phyloP scores from a whole-genome alignment of 768 basidiomycete genomes.

The Candolleomyces eurysporus region DNA sequence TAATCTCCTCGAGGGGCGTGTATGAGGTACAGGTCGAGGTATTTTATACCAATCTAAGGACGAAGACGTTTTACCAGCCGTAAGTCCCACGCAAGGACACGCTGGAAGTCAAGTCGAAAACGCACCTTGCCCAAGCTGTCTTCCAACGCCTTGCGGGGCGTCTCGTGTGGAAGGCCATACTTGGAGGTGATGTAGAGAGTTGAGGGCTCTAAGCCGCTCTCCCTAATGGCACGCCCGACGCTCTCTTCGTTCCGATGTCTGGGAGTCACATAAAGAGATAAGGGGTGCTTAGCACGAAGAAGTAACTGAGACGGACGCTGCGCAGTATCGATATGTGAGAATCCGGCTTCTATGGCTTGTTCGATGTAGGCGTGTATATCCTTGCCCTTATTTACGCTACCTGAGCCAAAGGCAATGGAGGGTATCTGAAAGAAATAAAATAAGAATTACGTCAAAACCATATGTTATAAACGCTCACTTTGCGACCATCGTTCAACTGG shows the following conservation, averaged over 20 bases:
- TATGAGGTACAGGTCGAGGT: slow-evolving; percentile 71
- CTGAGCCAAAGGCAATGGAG: slow-evolving; percentile 61
- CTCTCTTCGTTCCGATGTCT: slow-evolving; percentile 39
- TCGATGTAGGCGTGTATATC: slow-evolving; percentile 55
- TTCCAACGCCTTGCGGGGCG: slow-evolving; percentile 39
- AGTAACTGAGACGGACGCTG: slow-evolving; percentile 35
- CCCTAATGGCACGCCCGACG: slow-evolving; percentile 23
- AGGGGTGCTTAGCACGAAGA: background rate
- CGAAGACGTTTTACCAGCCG: background rate
- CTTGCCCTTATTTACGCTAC: slow-evolving; percentile 40
- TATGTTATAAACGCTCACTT: slow-evolving; percentile 20
- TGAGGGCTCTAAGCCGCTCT: slow-evolving; percentile 43
- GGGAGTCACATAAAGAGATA: slow-evolving; percentile 16
- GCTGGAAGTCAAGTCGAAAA: background rate
- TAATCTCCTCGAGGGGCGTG: slow-evolving; percentile 44
- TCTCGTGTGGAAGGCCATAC: slow-evolving; percentile 30
- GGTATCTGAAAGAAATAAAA: slow-evolving; percentile 45
- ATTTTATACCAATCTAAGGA: slow-evolving; percentile 54
- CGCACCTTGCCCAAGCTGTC: slow-evolving; percentile 51
- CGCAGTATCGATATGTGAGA: slow-evolving; percentile 64
- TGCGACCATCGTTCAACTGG: slow-evolving; percentile 39
- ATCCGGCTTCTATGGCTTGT: slow-evolving; percentile 58
- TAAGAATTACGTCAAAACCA: background rate
- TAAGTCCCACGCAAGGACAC: background rate
- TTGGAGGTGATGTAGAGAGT: slow-evolving; percentile 57